Evolutionary conservation across 768 basidiomycete species (phyloP).

Genomic region (Suillus hirtellus): DNA sequence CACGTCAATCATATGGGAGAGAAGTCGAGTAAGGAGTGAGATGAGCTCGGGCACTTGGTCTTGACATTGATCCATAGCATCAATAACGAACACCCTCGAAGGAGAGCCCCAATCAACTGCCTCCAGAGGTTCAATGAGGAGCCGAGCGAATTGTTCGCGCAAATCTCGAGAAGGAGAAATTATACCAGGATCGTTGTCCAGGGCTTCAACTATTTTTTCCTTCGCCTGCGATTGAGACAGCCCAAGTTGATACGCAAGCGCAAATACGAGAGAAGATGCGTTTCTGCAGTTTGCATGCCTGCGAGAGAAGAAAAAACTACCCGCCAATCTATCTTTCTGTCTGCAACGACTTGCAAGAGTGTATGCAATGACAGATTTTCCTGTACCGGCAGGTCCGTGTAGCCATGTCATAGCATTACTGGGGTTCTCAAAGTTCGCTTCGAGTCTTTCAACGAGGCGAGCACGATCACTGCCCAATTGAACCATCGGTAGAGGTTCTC

Average conservation of each 20-base stretch:
- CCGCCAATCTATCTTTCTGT: background rate
- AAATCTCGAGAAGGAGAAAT: background rate
- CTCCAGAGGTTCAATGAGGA: conserved; percentile 1
- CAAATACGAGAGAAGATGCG: background rate
- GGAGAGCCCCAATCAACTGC: background rate
- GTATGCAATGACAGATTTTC: conserved; percentile 4
- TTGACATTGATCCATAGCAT: conserved; percentile 5
- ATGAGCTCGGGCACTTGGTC: background rate
- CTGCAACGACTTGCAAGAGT: conserved; percentile 2
- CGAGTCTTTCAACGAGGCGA: background rate
- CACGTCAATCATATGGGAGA: background rate
- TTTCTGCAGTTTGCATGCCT: background rate
- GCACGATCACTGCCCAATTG: background rate
- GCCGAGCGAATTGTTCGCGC: background rate
- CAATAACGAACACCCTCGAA: background rate
- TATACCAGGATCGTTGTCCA: background rate
- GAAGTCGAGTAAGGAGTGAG: background rate
- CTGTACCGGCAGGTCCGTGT: background rate
- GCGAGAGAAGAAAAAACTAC: background rate
- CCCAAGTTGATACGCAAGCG: background rate
- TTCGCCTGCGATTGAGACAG: background rate
- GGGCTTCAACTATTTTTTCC: background rate
- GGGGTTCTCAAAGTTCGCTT: background rate
- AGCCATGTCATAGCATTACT: background rate
- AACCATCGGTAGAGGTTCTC: background rate